A percentile compares a stretch with the other conserved stretches of the same genome.
Evolutionary conservation across 768 basidiomycete genomes (phyloP).

Genomic region (Cyclocybe cylindracea): DNA sequence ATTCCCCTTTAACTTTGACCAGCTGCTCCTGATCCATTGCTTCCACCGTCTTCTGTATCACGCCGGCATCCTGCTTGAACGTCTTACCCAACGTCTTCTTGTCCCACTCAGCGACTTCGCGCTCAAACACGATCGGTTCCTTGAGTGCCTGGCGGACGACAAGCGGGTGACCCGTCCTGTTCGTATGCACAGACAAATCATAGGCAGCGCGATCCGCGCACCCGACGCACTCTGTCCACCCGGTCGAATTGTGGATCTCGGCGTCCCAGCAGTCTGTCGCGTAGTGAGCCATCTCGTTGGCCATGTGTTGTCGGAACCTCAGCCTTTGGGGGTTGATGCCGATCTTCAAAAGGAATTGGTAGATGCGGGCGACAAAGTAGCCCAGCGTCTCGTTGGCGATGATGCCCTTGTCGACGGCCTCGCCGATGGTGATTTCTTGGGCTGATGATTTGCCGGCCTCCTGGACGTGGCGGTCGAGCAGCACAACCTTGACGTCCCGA

Average conservation of each 20-base stretch:
- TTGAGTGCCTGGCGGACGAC: constrained; percentile 86
- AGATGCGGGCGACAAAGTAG: constrained; percentile 94
- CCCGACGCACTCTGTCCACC: constrained; percentile 99
- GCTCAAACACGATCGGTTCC: constrained; percentile 82
- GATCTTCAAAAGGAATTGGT: constrained; percentile 86
- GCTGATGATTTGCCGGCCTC: constrained; percentile 67
- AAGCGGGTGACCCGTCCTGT: constrained; percentile 80
- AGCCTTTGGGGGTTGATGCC: constrained; percentile 83
- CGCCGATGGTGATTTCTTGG: constrained; percentile 74
- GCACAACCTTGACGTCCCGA: constrained; percentile 68
- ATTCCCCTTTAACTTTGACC: constrained; percentile 63
- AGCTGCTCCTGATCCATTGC: constrained; percentile 69
- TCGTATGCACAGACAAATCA: constrained; percentile 88
- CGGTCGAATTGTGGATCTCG: constrained; percentile 87
- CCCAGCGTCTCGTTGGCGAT: constrained; percentile 98
- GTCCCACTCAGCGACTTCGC: constrained; percentile 77
- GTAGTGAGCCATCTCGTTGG: constrained; percentile 99
- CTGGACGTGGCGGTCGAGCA: constrained; percentile 88
- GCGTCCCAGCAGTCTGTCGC: constrained; percentile 99
- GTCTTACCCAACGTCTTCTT: constrained; percentile 89
- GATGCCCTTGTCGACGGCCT: constrained; percentile 82
- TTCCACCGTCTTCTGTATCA: constrained; percentile 63
- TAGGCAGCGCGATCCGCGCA: constrained; percentile 99
- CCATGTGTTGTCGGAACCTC: constrained; percentile 98
- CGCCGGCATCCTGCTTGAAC: constrained; percentile 80